Conservation (phyloP, 176 grass and related monocot species). For the Puya raimondii region DNA sequence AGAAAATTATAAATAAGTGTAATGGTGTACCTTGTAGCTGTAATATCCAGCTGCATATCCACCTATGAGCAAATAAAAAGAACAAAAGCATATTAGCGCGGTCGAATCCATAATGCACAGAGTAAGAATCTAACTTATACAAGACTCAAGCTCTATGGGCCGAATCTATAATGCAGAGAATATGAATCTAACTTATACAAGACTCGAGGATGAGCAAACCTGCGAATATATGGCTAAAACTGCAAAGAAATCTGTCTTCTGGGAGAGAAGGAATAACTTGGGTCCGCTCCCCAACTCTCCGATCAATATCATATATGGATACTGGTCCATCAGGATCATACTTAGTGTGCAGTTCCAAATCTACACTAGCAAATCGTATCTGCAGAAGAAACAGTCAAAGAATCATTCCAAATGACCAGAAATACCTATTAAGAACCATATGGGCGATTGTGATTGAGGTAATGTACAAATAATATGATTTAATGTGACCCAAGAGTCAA, state of each 20-base stretch:
- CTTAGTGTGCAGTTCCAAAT: slow-evolving; percentile 82
- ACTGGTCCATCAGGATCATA: slow-evolving; percentile 55
- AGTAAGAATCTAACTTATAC: background rate
- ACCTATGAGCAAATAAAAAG: slow-evolving; percentile 28
- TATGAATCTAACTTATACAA: background rate
- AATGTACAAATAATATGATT: no score
- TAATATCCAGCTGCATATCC: slow-evolving; percentile 99
- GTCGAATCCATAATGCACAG: background rate
- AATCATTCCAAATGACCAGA: background rate
- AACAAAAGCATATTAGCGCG: slow-evolving; percentile 6
- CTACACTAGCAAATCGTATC: slow-evolving; percentile 85
- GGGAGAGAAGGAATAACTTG: slow-evolving; percentile 77
- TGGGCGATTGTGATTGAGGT: no score
- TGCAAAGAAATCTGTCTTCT: slow-evolving; percentile 83
- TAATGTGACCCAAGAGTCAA: no score
- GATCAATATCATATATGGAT: slow-evolving; percentile 73
- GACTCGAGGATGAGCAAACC: slow-evolving; percentile 28
- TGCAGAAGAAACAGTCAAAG: slow-evolving; percentile 23
- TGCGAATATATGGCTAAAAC: slow-evolving; percentile 98
- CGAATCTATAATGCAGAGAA: background rate
- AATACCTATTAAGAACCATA: background rate
- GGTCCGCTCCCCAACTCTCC: slow-evolving; percentile 62
- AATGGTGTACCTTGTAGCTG: slow-evolving; percentile 76
- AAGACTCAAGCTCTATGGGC: background rate
- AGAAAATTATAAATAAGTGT: background rate